These are phyloP conservation scores for Austroboletus rostrupii DNA, from an alignment of 1,284 basidiomycete species.

Conservation along the genomic window DNA sequence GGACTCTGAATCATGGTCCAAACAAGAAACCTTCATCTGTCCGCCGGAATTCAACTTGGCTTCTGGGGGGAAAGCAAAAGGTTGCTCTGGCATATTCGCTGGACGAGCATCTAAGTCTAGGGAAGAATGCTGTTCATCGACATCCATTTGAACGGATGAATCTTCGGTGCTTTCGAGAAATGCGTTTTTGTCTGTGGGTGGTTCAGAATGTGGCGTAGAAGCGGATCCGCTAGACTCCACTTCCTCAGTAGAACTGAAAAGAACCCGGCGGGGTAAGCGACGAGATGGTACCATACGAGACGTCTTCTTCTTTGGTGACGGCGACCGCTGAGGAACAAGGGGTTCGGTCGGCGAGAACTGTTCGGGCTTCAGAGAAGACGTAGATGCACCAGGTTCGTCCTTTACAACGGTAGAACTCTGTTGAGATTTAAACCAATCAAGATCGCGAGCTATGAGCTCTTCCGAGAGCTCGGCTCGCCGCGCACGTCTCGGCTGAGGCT, in stretches of 20 bases:
- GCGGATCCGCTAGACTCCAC: not conserved
- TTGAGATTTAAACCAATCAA: slow-evolving; percentile 28
- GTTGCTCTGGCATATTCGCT: not conserved
- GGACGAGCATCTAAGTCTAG: not conserved
- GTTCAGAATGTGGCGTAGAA: not conserved
- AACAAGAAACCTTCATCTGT: slow-evolving; percentile 1
- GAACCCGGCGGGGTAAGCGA: slow-evolving; percentile 19
- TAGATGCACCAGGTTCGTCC: not conserved
- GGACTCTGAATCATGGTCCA: not conserved
- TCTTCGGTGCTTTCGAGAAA: not conserved
- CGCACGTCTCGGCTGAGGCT: slow-evolving; percentile 28
- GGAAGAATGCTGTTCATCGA: not conserved
- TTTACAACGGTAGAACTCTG: slow-evolving; percentile 1
- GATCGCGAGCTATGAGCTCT: slow-evolving; percentile 27
- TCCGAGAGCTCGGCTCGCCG: slow-evolving; percentile 22
- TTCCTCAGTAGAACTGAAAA: slow-evolving; percentile 1
- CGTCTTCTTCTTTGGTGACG: slow-evolving; percentile 17
- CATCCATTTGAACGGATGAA: slow-evolving; percentile 1
- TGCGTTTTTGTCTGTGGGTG: not conserved
- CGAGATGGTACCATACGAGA: slow-evolving; percentile 27
- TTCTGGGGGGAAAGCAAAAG: not conserved
- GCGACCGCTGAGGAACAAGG: slow-evolving; percentile 1
- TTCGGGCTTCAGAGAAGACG: not conserved
- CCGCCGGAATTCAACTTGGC: not conserved
- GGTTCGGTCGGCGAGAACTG: slow-evolving; percentile 1